Percentiles rank a stretch among this genome's conserved stretches.
These are phyloP conservation scores for Inonotus obliquus DNA, from an alignment of 1,284 basidiomycete species.

Conservation along the genomic window DNA sequence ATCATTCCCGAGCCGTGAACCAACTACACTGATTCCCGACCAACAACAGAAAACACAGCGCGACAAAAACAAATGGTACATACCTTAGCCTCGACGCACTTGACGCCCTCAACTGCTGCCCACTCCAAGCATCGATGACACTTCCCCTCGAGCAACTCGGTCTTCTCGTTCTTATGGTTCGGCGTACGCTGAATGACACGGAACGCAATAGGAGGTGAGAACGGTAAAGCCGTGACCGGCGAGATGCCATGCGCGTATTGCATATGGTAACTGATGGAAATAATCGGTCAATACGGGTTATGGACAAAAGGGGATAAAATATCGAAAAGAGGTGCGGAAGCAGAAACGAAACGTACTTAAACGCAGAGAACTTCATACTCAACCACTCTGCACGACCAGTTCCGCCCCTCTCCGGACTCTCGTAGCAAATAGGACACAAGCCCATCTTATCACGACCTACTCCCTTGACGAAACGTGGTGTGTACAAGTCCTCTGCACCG, in stretches of 20 bases:
- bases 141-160: constrained; percentile 56
- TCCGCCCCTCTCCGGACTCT: constrained; percentile 56
- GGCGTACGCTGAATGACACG: constrained; percentile 42
- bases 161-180: constrained; percentile 54
- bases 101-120: constrained; percentile 66
- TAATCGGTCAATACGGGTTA: background rate
- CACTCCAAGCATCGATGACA: constrained; percentile 74
- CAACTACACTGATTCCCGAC: background rate
- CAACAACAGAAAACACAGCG: background rate
- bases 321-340: background rate
- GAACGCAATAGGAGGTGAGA: constrained; percentile 69
- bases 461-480: constrained; percentile 72
- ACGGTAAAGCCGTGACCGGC: constrained; percentile 55
- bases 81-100: constrained; percentile 66
- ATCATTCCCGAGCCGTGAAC: background rate
- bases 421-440: constrained; percentile 73
- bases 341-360: constrained; percentile 63
- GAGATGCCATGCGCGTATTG: constrained; percentile 74
- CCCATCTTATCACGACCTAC: constrained; percentile 65
- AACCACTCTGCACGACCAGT: constrained; percentile 62
- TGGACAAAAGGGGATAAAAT: background rate
- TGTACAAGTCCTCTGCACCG: constrained; percentile 62
- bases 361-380: constrained; percentile 75
- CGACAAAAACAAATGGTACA: constrained; percentile 10
- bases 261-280: constrained; percentile 61